Evolutionary conservation across 78 protist species (phyloP).

Genomic region (Polysphondylium violaceum): DNA sequence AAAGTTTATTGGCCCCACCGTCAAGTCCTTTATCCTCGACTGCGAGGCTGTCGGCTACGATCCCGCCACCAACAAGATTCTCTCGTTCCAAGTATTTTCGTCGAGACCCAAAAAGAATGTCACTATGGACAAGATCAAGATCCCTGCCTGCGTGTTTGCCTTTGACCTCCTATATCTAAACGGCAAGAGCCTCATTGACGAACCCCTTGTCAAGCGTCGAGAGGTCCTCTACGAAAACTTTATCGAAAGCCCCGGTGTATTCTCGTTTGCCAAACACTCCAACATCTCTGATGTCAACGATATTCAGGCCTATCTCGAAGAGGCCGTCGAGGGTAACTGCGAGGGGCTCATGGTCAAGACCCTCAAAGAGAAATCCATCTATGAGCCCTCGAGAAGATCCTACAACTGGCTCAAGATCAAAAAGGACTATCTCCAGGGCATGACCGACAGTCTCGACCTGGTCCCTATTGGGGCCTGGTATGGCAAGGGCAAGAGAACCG

Average conservation of each 20-base stretch:
- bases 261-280: conserved; percentile 84
- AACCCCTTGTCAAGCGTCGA: conserved; percentile 81
- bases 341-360: conserved; percentile 99
- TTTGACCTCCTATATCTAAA: conserved; percentile 97
- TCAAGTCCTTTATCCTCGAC: conserved; percentile 90
- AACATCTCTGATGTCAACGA: conserved; percentile 88
- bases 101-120: conserved; percentile 94
- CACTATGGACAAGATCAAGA: conserved; percentile 60
- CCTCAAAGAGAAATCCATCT: conserved; percentile 87
- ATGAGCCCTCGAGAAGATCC: conserved; percentile 93
- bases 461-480: conserved; percentile 98
- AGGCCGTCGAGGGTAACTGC: conserved; percentile 87
- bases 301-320: conserved; percentile 88
- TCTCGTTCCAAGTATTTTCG: conserved; percentile 96
- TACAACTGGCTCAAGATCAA: conserved; percentile 97
- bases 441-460: conserved; percentile 97
- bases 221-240: conserved; percentile 58
- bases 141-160: conserved; percentile 96
- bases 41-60: conserved; percentile 97
- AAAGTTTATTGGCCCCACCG: conserved; percentile 25
- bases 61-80: conserved; percentile 59
- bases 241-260: conserved; percentile 40
- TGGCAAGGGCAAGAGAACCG: conserved; percentile 99
- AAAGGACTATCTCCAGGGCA: conserved; percentile 98
- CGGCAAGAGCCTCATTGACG: conserved; percentile 87